Conservation (phyloP, 345 rosid genomes). For the Rhodomyrtus tomentosa region DNA sequence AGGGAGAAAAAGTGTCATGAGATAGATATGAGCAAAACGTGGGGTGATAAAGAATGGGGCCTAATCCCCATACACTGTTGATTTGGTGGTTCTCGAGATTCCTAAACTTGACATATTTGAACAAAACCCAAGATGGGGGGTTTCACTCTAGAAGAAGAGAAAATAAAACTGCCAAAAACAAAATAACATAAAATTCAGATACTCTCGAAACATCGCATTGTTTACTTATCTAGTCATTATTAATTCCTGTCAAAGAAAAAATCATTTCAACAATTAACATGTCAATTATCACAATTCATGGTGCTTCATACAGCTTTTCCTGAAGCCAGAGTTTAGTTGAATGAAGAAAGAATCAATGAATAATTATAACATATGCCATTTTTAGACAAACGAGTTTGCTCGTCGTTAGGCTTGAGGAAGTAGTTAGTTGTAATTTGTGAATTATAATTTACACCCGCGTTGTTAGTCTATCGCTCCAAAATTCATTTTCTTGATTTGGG, state of each 20-base stretch:
- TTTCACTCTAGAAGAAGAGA: not conserved
- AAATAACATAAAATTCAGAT: not conserved
- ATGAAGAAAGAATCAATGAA: rapidly evolving
- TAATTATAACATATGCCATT: not conserved
- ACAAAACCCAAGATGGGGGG: not conserved
- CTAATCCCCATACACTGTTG: constrained; percentile 45
- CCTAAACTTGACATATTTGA: constrained; percentile 18
- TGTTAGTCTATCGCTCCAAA: no score
- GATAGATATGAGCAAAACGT: constrained; percentile 5
- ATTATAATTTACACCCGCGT: not conserved
- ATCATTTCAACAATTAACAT: no score
- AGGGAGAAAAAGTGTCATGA: not conserved
- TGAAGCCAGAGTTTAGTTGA: rapidly evolving
- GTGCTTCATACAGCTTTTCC: not conserved
- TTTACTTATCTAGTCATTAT: not conserved
- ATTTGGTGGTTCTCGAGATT: constrained; percentile 49
- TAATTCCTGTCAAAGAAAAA: no score
- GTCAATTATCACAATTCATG: rapidly evolving
- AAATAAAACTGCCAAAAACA: not conserved
- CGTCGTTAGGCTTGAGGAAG: not conserved
- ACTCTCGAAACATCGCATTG: rapidly evolving
- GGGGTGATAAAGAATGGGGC: constrained; percentile 1
- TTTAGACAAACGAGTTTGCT: not conserved
- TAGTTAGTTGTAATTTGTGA: not conserved
- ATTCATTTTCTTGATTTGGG: not conserved